These are phyloP conservation scores for Entomortierella beljakovae DNA, from an alignment of 192 early-diverging fungal species.

Conservation along the genomic window DNA sequence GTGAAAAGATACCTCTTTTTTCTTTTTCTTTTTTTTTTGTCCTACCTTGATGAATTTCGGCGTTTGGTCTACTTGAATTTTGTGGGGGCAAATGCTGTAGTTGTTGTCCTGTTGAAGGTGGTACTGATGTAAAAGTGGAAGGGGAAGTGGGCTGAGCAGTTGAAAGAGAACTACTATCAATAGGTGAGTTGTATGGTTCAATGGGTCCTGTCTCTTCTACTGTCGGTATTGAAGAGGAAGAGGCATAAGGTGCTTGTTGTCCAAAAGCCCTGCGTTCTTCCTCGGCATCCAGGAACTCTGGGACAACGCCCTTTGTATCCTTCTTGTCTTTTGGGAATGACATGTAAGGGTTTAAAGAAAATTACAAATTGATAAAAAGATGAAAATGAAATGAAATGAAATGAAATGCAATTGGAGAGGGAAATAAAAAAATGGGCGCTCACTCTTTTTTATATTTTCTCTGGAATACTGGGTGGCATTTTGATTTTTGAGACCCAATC, in stretches of 20 bases:
- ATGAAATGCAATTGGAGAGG: background rate
- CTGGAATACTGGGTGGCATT: too few species aligned
- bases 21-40: too few species aligned
- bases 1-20: too few species aligned
- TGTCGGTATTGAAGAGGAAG: background rate
- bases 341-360: too few species aligned
- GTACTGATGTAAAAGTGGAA: background rate
- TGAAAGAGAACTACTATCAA: background rate
- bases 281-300: background rate
- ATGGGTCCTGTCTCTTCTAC: background rate
- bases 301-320: background rate
- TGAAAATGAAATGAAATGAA: background rate
- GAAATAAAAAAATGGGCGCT: background rate
- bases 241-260: constrained; percentile 20
- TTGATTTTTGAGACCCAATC: too few species aligned
- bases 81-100: background rate
- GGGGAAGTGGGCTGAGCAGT: background rate
- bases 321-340: constrained; percentile 16
- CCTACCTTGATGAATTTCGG: too few species aligned
- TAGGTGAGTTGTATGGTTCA: background rate
- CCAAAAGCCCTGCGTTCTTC: constrained; percentile 14
- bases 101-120: background rate
- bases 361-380: background rate
- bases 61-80: too few species aligned
- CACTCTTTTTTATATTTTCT: too few species aligned